Conservation (phyloP, 2,329 filamentous ascomycete genomes). For the Verticillium zaregamsianum region DNA sequence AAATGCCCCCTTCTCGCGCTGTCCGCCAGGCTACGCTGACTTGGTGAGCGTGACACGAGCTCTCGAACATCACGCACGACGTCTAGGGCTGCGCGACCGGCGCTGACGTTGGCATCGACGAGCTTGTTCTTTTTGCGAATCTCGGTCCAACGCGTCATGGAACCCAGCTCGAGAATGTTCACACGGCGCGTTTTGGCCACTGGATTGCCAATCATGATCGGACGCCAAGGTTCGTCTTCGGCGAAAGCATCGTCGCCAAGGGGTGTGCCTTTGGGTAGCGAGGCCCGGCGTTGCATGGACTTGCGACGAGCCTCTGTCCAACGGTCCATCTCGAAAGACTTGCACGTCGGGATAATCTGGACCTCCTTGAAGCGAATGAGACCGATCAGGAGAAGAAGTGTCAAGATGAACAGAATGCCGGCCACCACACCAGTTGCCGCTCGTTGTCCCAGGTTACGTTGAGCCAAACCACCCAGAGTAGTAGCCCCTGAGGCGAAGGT, state of each 20-base stretch:
- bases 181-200: constrained; percentile 64
- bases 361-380: constrained; percentile 62
- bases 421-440: constrained; percentile 65
- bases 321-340: constrained; percentile 48
- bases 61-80: constrained; percentile 22
- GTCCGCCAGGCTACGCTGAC: constrained; percentile 3
- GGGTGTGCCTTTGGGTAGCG: constrained; percentile 22
- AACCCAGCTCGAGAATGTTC: constrained; percentile 67
- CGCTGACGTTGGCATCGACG: constrained; percentile 39
- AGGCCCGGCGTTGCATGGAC: constrained; percentile 41
- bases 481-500: constrained; percentile 65
- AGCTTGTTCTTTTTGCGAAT: constrained; percentile 59
- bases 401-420: constrained; percentile 61
- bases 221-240: constrained; percentile 60
- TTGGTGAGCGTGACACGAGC: constrained; percentile 12
- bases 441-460: constrained; percentile 62
- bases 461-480: constrained; percentile 63
- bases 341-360: constrained; percentile 64
- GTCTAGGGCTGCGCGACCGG: constrained; percentile 23
- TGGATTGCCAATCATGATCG: constrained; percentile 68
- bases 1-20: constrained; percentile 1
- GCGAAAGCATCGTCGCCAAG: constrained; percentile 27
- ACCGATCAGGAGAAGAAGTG: constrained; percentile 56
- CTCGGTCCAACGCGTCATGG: constrained; percentile 67
- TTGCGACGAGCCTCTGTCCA: constrained; percentile 45